These are phyloP conservation scores for Piper longum DNA, from an alignment of 164 flowering plant species.

Conservation along the genomic window DNA sequence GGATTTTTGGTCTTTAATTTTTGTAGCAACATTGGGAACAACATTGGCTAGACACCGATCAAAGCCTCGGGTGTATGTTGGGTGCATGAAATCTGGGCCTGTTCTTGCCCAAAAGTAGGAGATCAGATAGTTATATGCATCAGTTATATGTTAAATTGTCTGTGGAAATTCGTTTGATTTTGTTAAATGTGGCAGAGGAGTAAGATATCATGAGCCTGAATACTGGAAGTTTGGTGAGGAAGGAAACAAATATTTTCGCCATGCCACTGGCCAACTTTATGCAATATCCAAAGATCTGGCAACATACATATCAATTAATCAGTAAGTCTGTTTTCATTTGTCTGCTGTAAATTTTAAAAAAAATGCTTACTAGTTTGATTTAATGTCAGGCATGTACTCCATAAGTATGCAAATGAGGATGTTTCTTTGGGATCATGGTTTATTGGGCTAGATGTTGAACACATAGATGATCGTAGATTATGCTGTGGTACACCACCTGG, in stretches of 20 bases:
- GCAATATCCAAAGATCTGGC: constrained; percentile 86
- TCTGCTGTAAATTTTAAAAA: neutral
- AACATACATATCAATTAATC: constrained; percentile 68
- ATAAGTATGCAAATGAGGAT: constrained; percentile 85
- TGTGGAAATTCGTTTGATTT: neutral
- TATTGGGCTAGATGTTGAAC: constrained; percentile 85
- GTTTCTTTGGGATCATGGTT: constrained; percentile 93
- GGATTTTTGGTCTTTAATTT: constrained; percentile 5
- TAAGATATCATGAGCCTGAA: constrained; percentile 92
- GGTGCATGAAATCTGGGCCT: constrained; percentile 98
- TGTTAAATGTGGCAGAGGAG: constrained; percentile 40
- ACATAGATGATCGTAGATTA: constrained; percentile 76
- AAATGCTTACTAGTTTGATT: neutral
- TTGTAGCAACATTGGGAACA: constrained; percentile 75
- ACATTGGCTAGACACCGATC: constrained; percentile 61
- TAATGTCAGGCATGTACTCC: constrained; percentile 61
- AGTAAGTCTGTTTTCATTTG: constrained; percentile 27
- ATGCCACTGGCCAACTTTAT: constrained; percentile 93
- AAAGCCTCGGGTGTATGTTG: constrained; percentile 72
- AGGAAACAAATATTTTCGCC: constrained; percentile 90
- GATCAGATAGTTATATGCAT: neutral
- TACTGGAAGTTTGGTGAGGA: constrained; percentile 95
- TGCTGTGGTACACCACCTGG: constrained; percentile 96
- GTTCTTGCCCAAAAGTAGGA: constrained; percentile 87
- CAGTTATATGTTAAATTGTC: neutral